Conservation (phyloP, 257 asterid species). For the Mentha longifolia region DNA sequence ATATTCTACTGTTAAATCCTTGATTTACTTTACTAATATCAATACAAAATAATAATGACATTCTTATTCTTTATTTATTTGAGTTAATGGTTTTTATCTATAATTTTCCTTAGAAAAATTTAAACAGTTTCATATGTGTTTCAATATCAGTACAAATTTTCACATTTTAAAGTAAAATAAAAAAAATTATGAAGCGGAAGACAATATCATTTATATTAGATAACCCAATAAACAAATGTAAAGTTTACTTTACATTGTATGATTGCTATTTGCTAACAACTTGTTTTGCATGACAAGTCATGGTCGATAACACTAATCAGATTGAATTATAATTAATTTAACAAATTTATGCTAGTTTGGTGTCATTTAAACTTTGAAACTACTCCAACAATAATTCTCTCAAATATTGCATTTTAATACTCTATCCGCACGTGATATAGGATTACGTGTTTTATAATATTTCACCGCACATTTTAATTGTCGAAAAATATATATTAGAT, state of each 20-base stretch:
- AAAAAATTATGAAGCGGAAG: neutral
- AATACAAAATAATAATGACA: no score
- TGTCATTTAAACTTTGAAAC: neutral
- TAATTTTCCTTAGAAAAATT: no score
- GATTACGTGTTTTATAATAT: no score
- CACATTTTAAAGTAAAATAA: no score
- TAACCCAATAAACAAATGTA: neutral
- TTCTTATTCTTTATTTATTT: neutral
- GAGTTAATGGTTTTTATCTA: neutral
- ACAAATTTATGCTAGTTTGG: neutral
- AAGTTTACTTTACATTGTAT: neutral
- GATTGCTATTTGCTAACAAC: neutral
- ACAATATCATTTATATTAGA: neutral
- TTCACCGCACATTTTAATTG: no score
- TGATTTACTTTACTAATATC: neutral
- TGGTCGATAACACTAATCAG: neutral
- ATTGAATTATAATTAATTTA: neutral
- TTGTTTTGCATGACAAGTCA: neutral
- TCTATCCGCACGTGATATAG: no score
- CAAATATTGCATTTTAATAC: no score
- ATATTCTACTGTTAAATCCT: slow-evolving; percentile 25
- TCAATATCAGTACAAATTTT: neutral
- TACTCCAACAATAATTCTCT: neutral
- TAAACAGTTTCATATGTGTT: no score
- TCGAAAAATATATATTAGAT: no score